Evolutionary conservation across 495 filamentous ascomycete species (phyloP).

Genomic region (Aspergillus panamensis): DNA sequence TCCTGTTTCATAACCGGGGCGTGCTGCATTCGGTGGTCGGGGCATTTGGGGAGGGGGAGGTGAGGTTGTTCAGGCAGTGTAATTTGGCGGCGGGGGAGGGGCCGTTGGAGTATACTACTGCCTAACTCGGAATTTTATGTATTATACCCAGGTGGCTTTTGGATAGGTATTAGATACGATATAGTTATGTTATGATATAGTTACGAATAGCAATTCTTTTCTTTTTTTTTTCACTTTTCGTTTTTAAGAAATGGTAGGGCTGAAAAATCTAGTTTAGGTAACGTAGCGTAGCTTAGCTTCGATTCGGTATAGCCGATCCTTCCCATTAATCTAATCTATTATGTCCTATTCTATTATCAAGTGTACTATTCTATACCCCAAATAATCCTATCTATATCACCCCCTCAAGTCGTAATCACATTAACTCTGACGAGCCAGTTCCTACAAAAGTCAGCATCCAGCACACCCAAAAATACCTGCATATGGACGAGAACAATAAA

Average conservation of each 20-base stretch:
- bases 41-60: conserved; percentile 66
- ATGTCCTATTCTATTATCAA: too few relatives aligned
- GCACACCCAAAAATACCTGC: conserved; percentile 5
- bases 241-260: background rate
- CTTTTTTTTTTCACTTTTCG: background rate
- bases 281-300: background rate
- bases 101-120: conserved; percentile 3
- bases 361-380: too few relatives aligned
- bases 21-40: conserved; percentile 70
- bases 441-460: conserved; percentile 21
- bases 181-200: background rate
- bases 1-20: conserved; percentile 71
- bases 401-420: too few relatives aligned
- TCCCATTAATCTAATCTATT: too few relatives aligned
- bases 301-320: too few relatives aligned
- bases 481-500: conserved; percentile 4
- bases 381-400: too few relatives aligned
- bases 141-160: background rate
- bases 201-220: background rate
- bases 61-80: conserved; percentile 70
- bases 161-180: too few relatives aligned
- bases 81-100: conserved; percentile 57
- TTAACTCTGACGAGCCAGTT: conserved; percentile 23
- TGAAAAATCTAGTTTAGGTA: background rate
- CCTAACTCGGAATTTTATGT: too few relatives aligned